Base-by-base conservation (phyloP, 495 filamentous ascomycete genomes). In the Talaromyces ruber region DNA sequence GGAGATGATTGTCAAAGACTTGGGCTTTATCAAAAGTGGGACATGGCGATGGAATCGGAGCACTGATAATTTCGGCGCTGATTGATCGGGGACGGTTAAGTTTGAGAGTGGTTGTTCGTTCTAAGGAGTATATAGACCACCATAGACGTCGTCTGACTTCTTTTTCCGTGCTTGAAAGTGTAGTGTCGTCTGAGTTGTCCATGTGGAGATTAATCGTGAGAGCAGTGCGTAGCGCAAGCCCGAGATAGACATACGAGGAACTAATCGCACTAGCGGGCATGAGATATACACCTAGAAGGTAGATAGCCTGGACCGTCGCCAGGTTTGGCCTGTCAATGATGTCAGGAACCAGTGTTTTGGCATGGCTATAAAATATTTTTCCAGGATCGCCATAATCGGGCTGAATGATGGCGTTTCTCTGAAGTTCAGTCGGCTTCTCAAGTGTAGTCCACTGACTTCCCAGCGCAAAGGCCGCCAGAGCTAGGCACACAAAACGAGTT, bases 121-220 rank as follows among this genome's bases (percentile, higher is more conserved):
- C 70, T 14, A 72, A 63, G 8, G 68, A 68, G 54, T 70, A 72
- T 0, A 72, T 64, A 1, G 68, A 65, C 70, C 70, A 70, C 66
- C 66, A 70, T 4, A 70, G 56, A 12, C 68, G 66, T 57, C 58
- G 45, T 5, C 66, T 61, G 3, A 70, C 16, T 30, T 72, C 68
- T 56, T 56, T 56, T 26, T 25, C 25, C 25, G 12, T 56, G 53
- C 53, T 30, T 39, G 34, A 39, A 1, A 39, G 34, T 5, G 34
- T 16, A 2, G 4, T 4, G 16, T 39, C 34, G 2, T 39, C 34
- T 12, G 34, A 39, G 16, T 39, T 39, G 53, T 26, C 21, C 8
- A 65, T 76, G 47, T 83, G 79, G 37, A 83, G 72, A 3, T 79
- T 79, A 0, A 83, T 67, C 6, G 74, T 79, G 54, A 83, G 80